Conservation (phyloP, 345 rosid genomes). For the Garcia nutans region DNA sequence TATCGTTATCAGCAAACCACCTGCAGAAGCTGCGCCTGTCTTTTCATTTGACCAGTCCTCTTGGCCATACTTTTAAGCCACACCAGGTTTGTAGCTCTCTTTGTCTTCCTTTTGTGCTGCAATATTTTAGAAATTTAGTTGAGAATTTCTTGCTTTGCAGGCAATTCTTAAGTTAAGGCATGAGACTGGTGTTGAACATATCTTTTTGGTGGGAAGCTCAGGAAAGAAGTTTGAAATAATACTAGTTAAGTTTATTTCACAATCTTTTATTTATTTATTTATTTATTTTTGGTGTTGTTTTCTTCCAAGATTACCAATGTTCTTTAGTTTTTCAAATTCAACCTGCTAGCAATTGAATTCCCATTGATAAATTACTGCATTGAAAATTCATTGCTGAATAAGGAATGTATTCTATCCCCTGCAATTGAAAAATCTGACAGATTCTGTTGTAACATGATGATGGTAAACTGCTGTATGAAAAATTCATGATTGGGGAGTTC, state of each 20-base stretch:
- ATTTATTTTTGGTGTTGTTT: not conserved
- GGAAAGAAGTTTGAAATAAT: slow-evolving; percentile 72
- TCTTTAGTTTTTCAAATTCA: not conserved
- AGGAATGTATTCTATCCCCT: not conserved
- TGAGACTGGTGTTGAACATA: slow-evolving; percentile 79
- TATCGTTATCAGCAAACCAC: slow-evolving; percentile 85
- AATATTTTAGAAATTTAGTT: slow-evolving; percentile 10
- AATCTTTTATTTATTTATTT: not conserved
- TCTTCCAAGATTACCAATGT: not conserved
- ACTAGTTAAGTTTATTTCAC: slow-evolving; percentile 61
- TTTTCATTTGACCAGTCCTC: slow-evolving; percentile 66
- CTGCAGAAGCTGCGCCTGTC: slow-evolving; percentile 90
- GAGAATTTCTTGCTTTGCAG: slow-evolving; percentile 49
- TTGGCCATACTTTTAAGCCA: slow-evolving; percentile 69
- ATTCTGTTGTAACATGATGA: not conserved
- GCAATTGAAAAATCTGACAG: not conserved
- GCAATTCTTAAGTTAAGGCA: slow-evolving; percentile 88
- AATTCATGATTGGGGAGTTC: not conserved
- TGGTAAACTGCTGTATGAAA: not conserved
- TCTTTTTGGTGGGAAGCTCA: slow-evolving; percentile 68
- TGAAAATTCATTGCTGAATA: not conserved
- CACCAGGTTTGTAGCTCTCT: slow-evolving; percentile 67
- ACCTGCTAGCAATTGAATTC: not conserved
- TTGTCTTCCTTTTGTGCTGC: slow-evolving; percentile 5
- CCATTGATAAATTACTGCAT: not conserved